A percentile compares a stretch with the other conserved stretches of the same genome.
Evolutionary conservation across 148 eudicot species (phyloP).

Genomic region (Heliosperma pusillum): DNA sequence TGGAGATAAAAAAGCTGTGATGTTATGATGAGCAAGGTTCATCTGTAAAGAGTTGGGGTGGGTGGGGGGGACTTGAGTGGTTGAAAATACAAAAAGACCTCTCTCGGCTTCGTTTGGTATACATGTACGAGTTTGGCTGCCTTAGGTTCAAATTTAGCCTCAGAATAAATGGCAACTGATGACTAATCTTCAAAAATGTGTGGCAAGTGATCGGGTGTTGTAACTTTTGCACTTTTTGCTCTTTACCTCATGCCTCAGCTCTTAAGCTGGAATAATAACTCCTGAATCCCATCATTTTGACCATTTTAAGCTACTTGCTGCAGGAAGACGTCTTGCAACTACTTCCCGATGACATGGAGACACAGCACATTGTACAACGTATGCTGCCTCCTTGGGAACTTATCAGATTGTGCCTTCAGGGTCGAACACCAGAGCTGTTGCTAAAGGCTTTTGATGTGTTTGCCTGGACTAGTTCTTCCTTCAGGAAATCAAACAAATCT

Average conservation of each 20-base stretch:
- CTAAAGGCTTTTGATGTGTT: constrained; percentile 73
- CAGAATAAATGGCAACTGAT: too few species aligned
- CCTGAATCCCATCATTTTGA: neutral
- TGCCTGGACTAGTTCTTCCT: constrained; percentile 89
- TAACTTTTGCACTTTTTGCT: too few species aligned
- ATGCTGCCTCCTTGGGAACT: constrained; percentile 85
- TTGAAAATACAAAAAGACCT: too few species aligned
- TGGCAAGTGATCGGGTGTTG: too few species aligned
- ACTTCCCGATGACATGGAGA: constrained; percentile 53
- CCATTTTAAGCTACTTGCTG: constrained; percentile 2
- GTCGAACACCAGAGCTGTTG: constrained; percentile 44
- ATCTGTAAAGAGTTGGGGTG: too few species aligned
- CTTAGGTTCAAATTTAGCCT: neutral
- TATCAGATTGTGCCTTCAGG: constrained; percentile 66
- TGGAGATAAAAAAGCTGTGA: too few species aligned
- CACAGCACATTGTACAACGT: constrained; percentile 45
- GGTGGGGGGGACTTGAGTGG: too few species aligned
- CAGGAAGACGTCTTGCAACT: constrained; percentile 72
- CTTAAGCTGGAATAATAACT: too few species aligned
- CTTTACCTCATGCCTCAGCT: too few species aligned
- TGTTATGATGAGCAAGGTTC: too few species aligned
- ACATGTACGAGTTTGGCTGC: neutral
- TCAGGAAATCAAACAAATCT: constrained; percentile 54
- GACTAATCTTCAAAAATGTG: too few species aligned
- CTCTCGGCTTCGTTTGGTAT: too few species aligned